phyloP scores from a whole-genome alignment of 768 basidiomycete genomes.

The Panaeolus cyanescens region DNA sequence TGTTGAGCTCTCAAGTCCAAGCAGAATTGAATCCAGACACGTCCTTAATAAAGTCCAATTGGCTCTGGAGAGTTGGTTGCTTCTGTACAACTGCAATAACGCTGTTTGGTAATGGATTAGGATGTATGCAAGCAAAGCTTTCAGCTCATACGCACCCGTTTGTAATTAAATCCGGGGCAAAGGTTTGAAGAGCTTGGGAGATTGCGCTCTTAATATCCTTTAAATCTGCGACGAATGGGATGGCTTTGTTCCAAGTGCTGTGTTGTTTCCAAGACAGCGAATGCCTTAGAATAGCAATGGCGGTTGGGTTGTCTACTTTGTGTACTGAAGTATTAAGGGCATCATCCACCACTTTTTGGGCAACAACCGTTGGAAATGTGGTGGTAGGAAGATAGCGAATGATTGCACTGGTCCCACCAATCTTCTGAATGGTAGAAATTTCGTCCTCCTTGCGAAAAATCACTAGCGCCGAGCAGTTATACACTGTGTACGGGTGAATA shows the following conservation, averaged over 20 bases:
- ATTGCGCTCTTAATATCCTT: conserved; percentile 14
- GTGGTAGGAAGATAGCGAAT: conserved; percentile 13
- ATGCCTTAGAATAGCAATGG: conserved; percentile 16
- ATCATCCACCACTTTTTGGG: conserved; percentile 15
- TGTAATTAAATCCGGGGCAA: conserved; percentile 23
- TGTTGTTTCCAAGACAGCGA: conserved; percentile 27
- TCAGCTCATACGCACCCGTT: conserved; percentile 15
- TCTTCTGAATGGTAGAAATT: conserved; percentile 21
- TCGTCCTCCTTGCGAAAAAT: conserved; percentile 23
- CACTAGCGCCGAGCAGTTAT: conserved; percentile 29
- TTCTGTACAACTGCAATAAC: conserved; percentile 17
- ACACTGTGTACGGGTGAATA: conserved; percentile 9
- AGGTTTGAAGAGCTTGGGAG: conserved; percentile 20
- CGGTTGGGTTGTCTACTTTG: conserved; percentile 14
- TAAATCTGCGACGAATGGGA: conserved; percentile 14
- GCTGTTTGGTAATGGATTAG: background rate
- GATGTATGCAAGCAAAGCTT: conserved; percentile 24
- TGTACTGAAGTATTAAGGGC: background rate
- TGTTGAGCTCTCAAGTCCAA: conserved; percentile 22
- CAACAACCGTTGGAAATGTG: conserved; percentile 14
- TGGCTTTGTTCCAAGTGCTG: conserved; percentile 7
- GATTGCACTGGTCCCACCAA: conserved; percentile 10
- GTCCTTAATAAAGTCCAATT: conserved; percentile 13
- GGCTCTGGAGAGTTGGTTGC: conserved; percentile 11
- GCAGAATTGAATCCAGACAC: conserved; percentile 6